These are phyloP conservation scores for Phalaenopsis hybrid DNA, from an alignment of 116 monocot genomes.

Conservation along the genomic window DNA sequence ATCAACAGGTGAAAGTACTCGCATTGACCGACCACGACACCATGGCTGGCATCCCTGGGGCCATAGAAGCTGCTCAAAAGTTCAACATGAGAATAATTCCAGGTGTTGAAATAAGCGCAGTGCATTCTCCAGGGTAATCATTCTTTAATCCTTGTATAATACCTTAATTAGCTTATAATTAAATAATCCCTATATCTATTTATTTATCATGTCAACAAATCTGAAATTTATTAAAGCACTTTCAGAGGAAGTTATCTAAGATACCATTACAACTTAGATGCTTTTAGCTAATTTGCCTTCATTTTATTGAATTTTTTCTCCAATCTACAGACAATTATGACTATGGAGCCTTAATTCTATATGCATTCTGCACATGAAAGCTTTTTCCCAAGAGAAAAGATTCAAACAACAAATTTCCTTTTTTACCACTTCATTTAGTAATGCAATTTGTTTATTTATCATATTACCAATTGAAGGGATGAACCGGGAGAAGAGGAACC, in stretches of 20 bases:
- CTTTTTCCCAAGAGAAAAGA: too few relatives aligned
- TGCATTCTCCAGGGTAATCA: constrained; percentile 35
- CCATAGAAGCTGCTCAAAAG: constrained; percentile 42
- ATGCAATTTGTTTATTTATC: constrained; percentile 3
- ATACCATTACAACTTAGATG: too few relatives aligned
- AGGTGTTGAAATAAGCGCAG: constrained; percentile 81
- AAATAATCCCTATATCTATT: neutral
- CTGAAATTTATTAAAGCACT: too few relatives aligned
- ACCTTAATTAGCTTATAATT: neutral
- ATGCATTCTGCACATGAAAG: neutral
- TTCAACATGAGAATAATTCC: constrained; percentile 80
- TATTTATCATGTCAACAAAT: neutral
- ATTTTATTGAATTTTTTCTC: too few relatives aligned
- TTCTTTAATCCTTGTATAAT: neutral
- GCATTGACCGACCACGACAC: constrained; percentile 91
- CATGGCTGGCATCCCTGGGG: constrained; percentile 67
- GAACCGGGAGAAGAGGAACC: constrained; percentile 41
- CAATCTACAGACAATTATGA: neutral
- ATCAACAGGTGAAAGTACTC: constrained; percentile 70
- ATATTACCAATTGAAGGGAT: constrained; percentile 20
- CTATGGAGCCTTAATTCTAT: neutral
- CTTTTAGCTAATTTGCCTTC: too few relatives aligned
- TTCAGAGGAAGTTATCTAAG: too few relatives aligned
- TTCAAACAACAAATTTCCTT: neutral
- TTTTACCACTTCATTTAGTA: neutral